Evolutionary conservation across 345 rosid species (phyloP), one percentile per base, ranked within the genome.

Genomic region (Salix dunnii): DNA sequence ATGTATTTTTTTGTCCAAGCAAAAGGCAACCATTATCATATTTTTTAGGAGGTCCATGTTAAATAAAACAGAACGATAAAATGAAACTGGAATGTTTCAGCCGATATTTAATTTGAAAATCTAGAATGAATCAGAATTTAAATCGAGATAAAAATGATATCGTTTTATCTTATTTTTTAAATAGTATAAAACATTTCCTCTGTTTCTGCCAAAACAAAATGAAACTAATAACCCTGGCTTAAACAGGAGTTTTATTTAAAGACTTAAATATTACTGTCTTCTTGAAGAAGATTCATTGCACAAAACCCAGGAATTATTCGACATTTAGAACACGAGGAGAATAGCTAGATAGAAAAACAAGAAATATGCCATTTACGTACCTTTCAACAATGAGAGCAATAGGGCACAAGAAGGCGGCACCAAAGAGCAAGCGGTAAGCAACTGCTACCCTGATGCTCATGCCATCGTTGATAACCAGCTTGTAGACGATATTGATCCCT

Each of bases 351-450:
- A 48, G 53, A 48, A 48, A 48, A 48, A 16, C 53, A 48, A 14
- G 16, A 16, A 48, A 48, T 16, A 48, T 48, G 53, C 53, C 53
- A 48, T 49, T 49, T 17, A 8, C 17, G 2, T 5, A 77, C 80
- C 74, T 77, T 10, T 77, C 75, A 46, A 77, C 43, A 31, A 77
- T 21, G 35, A 77, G 64, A 71, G 80, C 74, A 33, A 77, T 53
- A 40, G 80, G 71, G 23, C 49, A 20, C 75, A 77, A 8, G 65
- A 77, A 63, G 51, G 51, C 64, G 25, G 71, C 7, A 9, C 70
- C 80, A 65, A 77, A 63, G 5, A 77, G 64, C 36, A 77, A 77
- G 40, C 80, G 61, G 12, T 51, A 77, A 14, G 80, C 80, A 33
- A 71, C 53, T 0, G 72, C 27, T 31, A 77, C 40, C 38, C 68